Evolutionary conservation across 163 green algal genomes (phyloP), one percentile per base, ranked within the genome.

Genomic region (Volvox carteri): DNA sequence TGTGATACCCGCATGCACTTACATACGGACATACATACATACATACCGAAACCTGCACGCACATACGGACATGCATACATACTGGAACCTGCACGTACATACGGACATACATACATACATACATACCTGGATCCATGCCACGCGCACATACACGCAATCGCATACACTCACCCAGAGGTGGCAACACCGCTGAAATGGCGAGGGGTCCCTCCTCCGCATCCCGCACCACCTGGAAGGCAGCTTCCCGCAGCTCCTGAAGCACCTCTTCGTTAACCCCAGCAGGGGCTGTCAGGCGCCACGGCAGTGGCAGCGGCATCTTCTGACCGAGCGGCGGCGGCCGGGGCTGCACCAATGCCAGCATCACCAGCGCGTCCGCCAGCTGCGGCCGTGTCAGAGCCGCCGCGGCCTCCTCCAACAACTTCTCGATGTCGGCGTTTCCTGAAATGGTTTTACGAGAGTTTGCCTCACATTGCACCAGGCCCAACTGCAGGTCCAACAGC

Each of bases 171-270:
- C 79, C 54, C 16, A 50, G 5, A 11, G 79, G 79, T 42, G 62
- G 44, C 62, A 87, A 44, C 60, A 68, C 62, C 18, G 42, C 62
- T 7, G 42, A 48, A 19, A 18, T 25, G 41, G 42, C 18, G 12
- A 28, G 18, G 4, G 44, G n/a, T n/a, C n/a, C 46, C 81, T 87
- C 81, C 46, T 87, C 81, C 46, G 81, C 81, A 14, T 87, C 81
- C 46, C 81, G 81, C 19, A 87, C 65, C 65, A 73, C 48, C 65
- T 48, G 81, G 81, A 80, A 87, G 9, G 65, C 81, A 21, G 81
- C 81, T 25, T 87, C 81, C 33, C 48, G 65, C 62, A 87, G 81
- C 81, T 87, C 81, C 65, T 37, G 28, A n/a, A 80, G 1, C 21
- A 87, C 81, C 0, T 39, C 62, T 4, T 19, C 19, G 1, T 4